phyloP scores from a whole-genome alignment of 352 stramenopile genomes.

The Globisporangium parvum region DNA sequence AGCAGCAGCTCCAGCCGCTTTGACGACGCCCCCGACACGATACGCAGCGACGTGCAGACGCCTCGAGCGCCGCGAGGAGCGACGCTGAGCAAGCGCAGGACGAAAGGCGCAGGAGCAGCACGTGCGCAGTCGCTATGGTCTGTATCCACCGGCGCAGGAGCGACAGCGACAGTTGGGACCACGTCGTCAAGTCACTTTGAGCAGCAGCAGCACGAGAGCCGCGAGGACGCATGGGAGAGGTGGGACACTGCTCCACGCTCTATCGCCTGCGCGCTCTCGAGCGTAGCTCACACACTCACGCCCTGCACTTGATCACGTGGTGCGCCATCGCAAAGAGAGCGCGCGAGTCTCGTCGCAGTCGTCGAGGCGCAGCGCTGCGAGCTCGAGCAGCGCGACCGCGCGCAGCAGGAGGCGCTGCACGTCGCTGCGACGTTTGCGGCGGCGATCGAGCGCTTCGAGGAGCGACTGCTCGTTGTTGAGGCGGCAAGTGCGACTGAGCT shows the following conservation, averaged over 20 bases:
- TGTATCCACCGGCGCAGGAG: conserved; percentile 1
- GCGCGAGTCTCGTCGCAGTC: conserved; percentile 41
- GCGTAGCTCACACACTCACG: too few species aligned
- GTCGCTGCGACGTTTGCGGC: conserved; percentile 52
- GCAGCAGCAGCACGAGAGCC: conserved; percentile 10
- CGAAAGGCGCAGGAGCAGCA: too few species aligned
- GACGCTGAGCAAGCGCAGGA: too few species aligned
- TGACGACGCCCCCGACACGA: too few species aligned
- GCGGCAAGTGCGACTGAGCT: conserved; percentile 32
- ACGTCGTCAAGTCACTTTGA: neutral
- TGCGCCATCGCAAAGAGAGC: conserved; percentile 38
- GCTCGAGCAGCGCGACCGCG: conserved; percentile 42
- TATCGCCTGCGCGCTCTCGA: too few species aligned
- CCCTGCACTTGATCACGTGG: too few species aligned
- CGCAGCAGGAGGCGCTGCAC: conserved; percentile 41
- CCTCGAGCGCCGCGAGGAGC: too few species aligned
- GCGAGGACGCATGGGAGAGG: conserved; percentile 37
- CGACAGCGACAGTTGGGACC: neutral
- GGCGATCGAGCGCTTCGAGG: conserved; percentile 50
- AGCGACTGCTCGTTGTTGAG: conserved; percentile 46
- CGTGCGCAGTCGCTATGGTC: neutral
- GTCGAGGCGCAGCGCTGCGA: conserved; percentile 60
- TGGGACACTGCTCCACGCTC: conserved; percentile 11
- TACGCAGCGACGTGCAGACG: too few species aligned
- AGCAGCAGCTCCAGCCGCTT: neutral